These are phyloP conservation scores for Lasiosphaeris hirsuta DNA, from an alignment of 495 filamentous ascomycete species.

Conservation along the genomic window DNA sequence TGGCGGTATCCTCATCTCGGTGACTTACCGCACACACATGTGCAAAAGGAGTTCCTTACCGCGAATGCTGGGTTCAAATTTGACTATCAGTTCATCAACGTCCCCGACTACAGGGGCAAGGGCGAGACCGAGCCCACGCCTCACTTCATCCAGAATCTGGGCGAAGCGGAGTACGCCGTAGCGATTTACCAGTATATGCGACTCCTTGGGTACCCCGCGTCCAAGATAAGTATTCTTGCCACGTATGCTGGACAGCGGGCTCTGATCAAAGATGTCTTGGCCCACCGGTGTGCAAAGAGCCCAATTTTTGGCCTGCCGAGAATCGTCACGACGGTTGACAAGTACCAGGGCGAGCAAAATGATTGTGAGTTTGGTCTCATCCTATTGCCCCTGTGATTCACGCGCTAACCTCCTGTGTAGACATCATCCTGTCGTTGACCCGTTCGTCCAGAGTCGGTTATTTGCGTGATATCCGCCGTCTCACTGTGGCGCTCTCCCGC, in stretches of 20 bases:
- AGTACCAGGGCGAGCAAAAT: slow-evolving; percentile 99
- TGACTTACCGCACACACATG: slow-evolving; percentile 71
- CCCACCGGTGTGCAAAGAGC: slow-evolving; percentile 79
- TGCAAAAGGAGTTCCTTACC: slow-evolving; percentile 63
- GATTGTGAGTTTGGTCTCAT: slow-evolving; percentile 66
- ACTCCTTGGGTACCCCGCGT: slow-evolving; percentile 89
- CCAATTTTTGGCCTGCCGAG: slow-evolving; percentile 86
- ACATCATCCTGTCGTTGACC: slow-evolving; percentile 88
- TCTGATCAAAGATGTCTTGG: slow-evolving; percentile 83
- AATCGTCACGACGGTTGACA: slow-evolving; percentile 92
- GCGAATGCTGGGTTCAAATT: slow-evolving; percentile 91
- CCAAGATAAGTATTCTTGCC: slow-evolving; percentile 83
- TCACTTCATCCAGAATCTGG: slow-evolving; percentile 95
- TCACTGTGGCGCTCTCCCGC: slow-evolving; percentile 95
- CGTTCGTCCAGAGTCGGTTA: slow-evolving; percentile 90
- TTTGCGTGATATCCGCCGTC: slow-evolving; percentile 85
- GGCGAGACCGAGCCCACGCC: slow-evolving; percentile 91
- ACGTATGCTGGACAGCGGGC: slow-evolving; percentile 95
- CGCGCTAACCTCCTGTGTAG: slow-evolving; percentile 41
- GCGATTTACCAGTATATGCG: slow-evolving; percentile 98
- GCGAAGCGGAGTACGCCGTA: slow-evolving; percentile 95
- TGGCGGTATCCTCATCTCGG: slow-evolving; percentile 87
- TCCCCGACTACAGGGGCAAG: slow-evolving; percentile 85
- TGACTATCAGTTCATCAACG: slow-evolving; percentile 97
- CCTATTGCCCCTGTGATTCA: background rate